Conservation (phyloP, 2,329 filamentous ascomycete genomes). For the Tricladium varicosporioides region DNA sequence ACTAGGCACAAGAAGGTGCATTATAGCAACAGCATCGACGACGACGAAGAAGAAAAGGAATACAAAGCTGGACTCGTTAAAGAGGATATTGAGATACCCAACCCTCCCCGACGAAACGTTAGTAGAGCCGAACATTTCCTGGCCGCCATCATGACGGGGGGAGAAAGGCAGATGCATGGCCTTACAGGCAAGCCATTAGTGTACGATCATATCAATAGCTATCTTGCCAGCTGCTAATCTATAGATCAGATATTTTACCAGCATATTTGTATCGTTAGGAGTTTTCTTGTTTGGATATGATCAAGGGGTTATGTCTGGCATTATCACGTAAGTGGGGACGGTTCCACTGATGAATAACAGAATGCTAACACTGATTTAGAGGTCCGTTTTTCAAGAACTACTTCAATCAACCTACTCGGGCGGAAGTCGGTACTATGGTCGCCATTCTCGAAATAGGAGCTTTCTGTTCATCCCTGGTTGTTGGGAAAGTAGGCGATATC, state of each 20-base stretch:
- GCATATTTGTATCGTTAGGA: constrained; percentile 81
- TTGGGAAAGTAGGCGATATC: constrained; percentile 87
- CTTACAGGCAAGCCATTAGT: constrained; percentile 93
- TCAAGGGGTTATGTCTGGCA: constrained; percentile 82
- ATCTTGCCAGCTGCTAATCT: background rate
- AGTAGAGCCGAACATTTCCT: constrained; percentile 68
- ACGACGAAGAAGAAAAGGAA: constrained; percentile 43
- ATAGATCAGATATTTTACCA: constrained; percentile 79
- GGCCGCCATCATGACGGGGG: constrained; percentile 82
- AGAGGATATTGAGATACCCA: constrained; percentile 81
- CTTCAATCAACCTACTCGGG: constrained; percentile 83
- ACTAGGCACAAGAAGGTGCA: constrained; percentile 63
- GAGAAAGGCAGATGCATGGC: constrained; percentile 76
- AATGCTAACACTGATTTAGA: constrained; percentile 44
- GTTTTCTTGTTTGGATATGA: constrained; percentile 90
- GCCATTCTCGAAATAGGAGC: constrained; percentile 94
- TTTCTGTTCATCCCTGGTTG: constrained; percentile 81
- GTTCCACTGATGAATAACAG: background rate
- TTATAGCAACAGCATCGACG: constrained; percentile 50
- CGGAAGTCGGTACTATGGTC: constrained; percentile 94
- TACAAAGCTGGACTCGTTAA: constrained; percentile 48
- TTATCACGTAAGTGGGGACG: constrained; percentile 56
- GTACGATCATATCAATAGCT: constrained; percentile 49
- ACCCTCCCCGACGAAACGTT: constrained; percentile 60
- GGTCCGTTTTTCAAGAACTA: constrained; percentile 87